Evolutionary conservation across 2,329 filamentous ascomycete genomes (phyloP), one percentile per base, ranked within the genome.

Genomic region (Sodiomyces alkalinus): DNA sequence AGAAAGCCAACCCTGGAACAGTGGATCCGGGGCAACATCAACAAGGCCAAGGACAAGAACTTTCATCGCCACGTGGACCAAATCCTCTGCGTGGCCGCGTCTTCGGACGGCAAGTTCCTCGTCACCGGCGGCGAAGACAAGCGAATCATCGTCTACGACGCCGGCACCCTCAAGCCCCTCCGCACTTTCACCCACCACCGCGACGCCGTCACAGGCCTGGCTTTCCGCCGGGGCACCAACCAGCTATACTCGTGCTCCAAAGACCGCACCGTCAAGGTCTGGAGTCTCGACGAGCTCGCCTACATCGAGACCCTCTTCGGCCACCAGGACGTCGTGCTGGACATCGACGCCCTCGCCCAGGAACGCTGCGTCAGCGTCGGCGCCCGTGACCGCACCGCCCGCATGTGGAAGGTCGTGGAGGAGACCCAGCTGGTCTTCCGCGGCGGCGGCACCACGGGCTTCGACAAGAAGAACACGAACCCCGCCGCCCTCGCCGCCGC

Each of bases 251-350:
- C 83, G 4, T 78, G 80, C 33, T 90, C 82, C 30, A 80, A 78
- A 44, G 90, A 98, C 53, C 73, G 90, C 22, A 93, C 87, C 3
- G 78, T 98, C 47, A 96, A 96, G 53, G 79, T 92, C 18, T 98
- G 87, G 83, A 87, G 79, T 40, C 60, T 94, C 23, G 80, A 93
- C 41, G 85, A 92, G 49, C 65, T 93, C 36, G 83, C 87, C 25
- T 98, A 96, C 46, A 72, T 94, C 17, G 90, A 98, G 53, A 96
- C 87, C 0, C 64, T 98, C 0, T 96, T 94, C 47, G 90, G 90
- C 24, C 90, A 98, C 55, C 87, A 94, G 48, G 87, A 96, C 48
- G 68, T 81, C 38, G 80, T 96, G 5, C 65, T 87, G 20, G 81
- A 85, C 45, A 71, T 98, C 30, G 80, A 81, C 38, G 78, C 82